These are phyloP conservation scores for Hansenula sp. DNA, from an alignment of 1,139 yeast genomes.

Conservation along the genomic window DNA sequence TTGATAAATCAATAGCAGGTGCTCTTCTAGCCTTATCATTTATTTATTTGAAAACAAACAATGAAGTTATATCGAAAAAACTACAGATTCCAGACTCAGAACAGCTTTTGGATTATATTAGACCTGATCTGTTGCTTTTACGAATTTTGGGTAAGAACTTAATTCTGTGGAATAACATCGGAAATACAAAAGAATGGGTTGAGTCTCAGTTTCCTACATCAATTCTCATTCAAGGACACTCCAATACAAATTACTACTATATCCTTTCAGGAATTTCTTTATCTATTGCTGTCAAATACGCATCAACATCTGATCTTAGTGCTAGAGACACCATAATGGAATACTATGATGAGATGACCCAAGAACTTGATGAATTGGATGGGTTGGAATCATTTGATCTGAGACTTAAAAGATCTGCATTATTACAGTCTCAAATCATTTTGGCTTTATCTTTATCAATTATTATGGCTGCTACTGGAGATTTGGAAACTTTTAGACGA, in stretches of 20 bases:
- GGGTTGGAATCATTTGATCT: constrained; percentile 52
- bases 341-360: constrained; percentile 53
- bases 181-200: constrained; percentile 55
- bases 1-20: constrained; percentile 78
- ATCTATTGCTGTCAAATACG: constrained; percentile 71
- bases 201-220: constrained; percentile 47
- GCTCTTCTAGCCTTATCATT: constrained; percentile 74
- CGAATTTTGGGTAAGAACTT: constrained; percentile 65
- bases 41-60: constrained; percentile 67
- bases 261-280: constrained; percentile 73
- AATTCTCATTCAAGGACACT: constrained; percentile 26
- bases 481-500: constrained; percentile 69
- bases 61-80: constrained; percentile 56
- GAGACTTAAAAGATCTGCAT: constrained; percentile 51
- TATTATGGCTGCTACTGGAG: constrained; percentile 92
- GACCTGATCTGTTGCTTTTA: constrained; percentile 76
- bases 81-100: constrained; percentile 59
- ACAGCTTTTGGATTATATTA: constrained; percentile 61
- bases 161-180: constrained; percentile 75
- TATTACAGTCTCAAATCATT: constrained; percentile 54
- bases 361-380: constrained; percentile 46
- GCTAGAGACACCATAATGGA: constrained; percentile 59
- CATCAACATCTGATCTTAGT: constrained; percentile 56
- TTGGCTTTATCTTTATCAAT: constrained; percentile 63
- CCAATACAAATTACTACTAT: constrained; percentile 45